A percentile compares a stretch with the other conserved stretches of the same genome.
Conservation (phyloP, 2,329 filamentous ascomycete species). For the Beauveria medogensis region DNA sequence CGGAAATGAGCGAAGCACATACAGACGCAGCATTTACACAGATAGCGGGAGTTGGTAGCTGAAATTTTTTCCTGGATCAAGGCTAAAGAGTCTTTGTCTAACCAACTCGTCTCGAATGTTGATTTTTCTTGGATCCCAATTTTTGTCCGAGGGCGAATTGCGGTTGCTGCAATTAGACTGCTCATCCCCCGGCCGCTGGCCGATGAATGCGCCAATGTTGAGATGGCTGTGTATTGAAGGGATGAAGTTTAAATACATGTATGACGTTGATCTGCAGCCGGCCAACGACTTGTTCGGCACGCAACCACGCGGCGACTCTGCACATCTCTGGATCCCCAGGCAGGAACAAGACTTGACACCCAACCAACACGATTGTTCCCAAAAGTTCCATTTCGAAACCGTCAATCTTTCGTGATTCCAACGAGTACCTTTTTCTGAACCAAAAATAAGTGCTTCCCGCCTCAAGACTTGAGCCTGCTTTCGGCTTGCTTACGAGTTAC, state of each 20-base stretch:
- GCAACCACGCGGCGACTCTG: neutral
- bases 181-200: neutral
- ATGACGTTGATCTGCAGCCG: constrained; percentile 7
- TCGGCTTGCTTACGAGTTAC: neutral
- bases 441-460: too few species aligned
- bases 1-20: too few species aligned
- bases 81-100: too few species aligned
- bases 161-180: neutral
- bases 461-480: neutral
- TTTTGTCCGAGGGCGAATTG: too few species aligned
- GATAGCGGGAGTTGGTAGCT: too few species aligned
- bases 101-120: too few species aligned
- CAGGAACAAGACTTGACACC: neutral
- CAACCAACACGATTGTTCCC: neutral
- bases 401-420: neutral
- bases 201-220: neutral
- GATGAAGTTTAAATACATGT: neutral
- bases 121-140: too few species aligned
- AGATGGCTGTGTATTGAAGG: constrained; percentile 3
- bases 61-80: too few species aligned
- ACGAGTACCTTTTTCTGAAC: neutral
- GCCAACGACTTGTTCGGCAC: neutral
- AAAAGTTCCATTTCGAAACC: neutral
- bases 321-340: neutral
- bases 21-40: too few species aligned